Evolutionary conservation across 2,329 filamentous ascomycete genomes (phyloP), one percentile per base, ranked within the genome.

Genomic region (Neofusicoccum ribis): DNA sequence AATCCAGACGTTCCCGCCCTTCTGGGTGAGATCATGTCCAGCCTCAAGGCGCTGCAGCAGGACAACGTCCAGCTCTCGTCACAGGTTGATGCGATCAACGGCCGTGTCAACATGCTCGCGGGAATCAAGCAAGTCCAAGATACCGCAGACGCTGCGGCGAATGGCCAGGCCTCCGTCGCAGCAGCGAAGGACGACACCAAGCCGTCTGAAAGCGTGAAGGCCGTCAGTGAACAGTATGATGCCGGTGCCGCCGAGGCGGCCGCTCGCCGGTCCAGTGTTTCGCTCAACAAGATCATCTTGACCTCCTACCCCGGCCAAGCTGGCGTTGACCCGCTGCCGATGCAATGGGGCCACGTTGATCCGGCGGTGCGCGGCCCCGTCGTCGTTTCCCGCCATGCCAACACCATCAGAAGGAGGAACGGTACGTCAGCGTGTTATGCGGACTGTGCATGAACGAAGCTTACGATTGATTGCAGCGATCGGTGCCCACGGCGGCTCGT

Each of bases 271-370:
- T 68, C 77, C 47, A 83, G 78, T 70, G 73, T 70, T 17, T 72
- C 80, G 52, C 80, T 79, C 56, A 80, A 78, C 76, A 87, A 88
- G 70, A 89, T 89, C 73, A 88, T 89, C 69, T 81, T 91, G 69
- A 91, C 89, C 59, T 97, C 93, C 5, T 97, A 98, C 78, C 94
- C 94, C 34, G 93, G 92, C 71, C 94, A 97, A 80, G 92, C 91
- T 69, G 94, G 94, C 68, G 94, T 98, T 78, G 91, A 96, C 69
- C 93, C 94, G n/a, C 81, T 97, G 60, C 87, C 88, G 23, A 88
- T 98, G 84, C 85, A 91, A 70, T 98, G 94, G 94, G 94, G 94
- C 59, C 87, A 92, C 64, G 80, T 85, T 63, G 91, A 96, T 75
- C 88, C 91, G 44, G 78, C 84, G 65, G 83, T 88, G 72, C 87